These are phyloP conservation scores for Taphrina wiesneri DNA, from an alignment of 1,139 yeast species.

Conservation along the genomic window DNA sequence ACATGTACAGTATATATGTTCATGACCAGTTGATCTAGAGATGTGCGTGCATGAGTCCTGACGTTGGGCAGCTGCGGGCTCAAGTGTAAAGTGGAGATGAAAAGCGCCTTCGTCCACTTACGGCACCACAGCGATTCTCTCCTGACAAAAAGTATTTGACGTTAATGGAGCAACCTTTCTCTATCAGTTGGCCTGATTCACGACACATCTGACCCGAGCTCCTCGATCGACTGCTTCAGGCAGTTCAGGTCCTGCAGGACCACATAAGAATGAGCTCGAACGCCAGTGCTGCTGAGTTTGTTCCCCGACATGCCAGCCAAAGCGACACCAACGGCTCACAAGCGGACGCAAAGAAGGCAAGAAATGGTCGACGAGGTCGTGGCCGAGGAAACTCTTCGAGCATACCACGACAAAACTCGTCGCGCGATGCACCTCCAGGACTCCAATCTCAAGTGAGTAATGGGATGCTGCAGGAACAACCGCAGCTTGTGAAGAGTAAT, in stretches of 20 bases:
- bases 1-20: no score
- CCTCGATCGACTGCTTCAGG: background rate
- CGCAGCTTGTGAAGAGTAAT: background rate
- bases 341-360: background rate
- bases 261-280: background rate
- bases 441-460: background rate
- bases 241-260: background rate
- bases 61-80: background rate
- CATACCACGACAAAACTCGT: background rate
- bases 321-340: background rate
- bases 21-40: no score
- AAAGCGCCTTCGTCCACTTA: constrained; percentile 5
- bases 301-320: background rate
- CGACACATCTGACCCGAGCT: background rate
- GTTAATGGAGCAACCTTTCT: background rate
- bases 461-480: background rate
- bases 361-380: constrained; percentile 3
- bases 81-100: background rate
- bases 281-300: background rate
- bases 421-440: background rate
- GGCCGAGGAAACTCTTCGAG: background rate
- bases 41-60: no score
- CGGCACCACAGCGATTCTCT: background rate
- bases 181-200: background rate
- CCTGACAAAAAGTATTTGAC: constrained; percentile 1